These are phyloP conservation scores for Fusarium tjaetaba DNA, from an alignment of 2,329 filamentous ascomycete species.

Conservation along the genomic window DNA sequence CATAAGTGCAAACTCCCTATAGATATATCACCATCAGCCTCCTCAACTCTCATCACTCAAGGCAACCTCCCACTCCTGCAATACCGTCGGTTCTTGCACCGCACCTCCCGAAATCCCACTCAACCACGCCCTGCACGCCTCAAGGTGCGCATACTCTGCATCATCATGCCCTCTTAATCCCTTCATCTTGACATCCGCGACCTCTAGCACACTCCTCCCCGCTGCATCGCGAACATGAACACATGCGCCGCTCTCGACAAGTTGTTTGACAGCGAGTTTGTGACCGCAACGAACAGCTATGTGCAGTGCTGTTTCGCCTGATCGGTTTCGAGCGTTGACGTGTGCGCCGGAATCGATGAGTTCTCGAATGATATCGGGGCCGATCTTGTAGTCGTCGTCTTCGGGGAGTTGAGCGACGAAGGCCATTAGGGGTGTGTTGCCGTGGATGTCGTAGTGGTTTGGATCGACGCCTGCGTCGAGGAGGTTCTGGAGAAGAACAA, in stretches of 20 bases:
- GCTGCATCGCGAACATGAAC: constrained; percentile 57
- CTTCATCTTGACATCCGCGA: constrained; percentile 55
- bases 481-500: constrained; percentile 43
- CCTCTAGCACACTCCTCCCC: constrained; percentile 57
- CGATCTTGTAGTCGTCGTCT: constrained; percentile 60
- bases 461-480: constrained; percentile 55
- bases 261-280: constrained; percentile 60
- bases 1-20: background rate
- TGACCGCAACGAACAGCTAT: constrained; percentile 63
- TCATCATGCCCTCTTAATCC: constrained; percentile 44
- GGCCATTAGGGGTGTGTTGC: constrained; percentile 65
- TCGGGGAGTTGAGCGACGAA: constrained; percentile 62
- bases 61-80: constrained; percentile 53
- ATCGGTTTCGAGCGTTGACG: constrained; percentile 61
- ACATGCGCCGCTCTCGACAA: constrained; percentile 59
- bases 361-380: constrained; percentile 56
- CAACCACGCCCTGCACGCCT: constrained; percentile 58
- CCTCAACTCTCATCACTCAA: background rate
- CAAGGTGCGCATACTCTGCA: constrained; percentile 53
- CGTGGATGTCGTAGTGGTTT: constrained; percentile 62
- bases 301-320: constrained; percentile 65
- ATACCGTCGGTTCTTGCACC: constrained; percentile 52
- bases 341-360: constrained; percentile 56
- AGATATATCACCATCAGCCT: background rate
- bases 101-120: constrained; percentile 50